Percentiles rank a stretch among this genome's conserved stretches.
Conservation (phyloP, 768 basidiomycete species). For the Rhizopogon salebrosus region DNA sequence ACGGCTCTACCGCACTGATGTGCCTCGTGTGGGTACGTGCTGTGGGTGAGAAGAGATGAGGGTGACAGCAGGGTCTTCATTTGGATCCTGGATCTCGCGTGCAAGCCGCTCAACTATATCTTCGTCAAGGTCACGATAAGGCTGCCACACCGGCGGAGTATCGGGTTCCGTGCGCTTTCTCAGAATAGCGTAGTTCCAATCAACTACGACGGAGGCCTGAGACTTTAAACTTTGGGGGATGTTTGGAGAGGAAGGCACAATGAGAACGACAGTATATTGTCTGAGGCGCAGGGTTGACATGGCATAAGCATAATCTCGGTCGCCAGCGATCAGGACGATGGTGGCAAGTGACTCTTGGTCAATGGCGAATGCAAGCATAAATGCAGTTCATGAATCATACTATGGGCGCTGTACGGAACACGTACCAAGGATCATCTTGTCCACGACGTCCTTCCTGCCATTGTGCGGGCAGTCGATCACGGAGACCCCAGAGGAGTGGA, state of each 20-base stretch:
- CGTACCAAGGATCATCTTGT: slow-evolving; percentile 44
- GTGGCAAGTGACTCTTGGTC: slow-evolving; percentile 59
- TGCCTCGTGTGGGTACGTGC: slow-evolving; percentile 11
- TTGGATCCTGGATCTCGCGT: slow-evolving; percentile 16
- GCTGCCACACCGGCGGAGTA: slow-evolving; percentile 16
- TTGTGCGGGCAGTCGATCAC: slow-evolving; percentile 32
- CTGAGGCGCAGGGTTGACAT: slow-evolving; percentile 52
- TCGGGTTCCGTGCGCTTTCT: slow-evolving; percentile 17
- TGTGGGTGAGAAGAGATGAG: slow-evolving; percentile 1
- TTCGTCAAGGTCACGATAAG: slow-evolving; percentile 21
- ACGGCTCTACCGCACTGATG: slow-evolving; percentile 19
- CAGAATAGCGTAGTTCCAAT: too few relatives aligned
- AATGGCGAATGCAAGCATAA: too few relatives aligned
- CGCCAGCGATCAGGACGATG: slow-evolving; percentile 59
- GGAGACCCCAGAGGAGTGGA: slow-evolving; percentile 41
- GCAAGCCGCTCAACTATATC: slow-evolving; percentile 14
- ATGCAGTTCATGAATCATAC: slow-evolving; percentile 20
- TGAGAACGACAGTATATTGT: slow-evolving; percentile 45
- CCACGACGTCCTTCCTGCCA: slow-evolving; percentile 33
- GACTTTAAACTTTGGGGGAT: slow-evolving; percentile 47
- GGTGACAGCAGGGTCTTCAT: slow-evolving; percentile 12
- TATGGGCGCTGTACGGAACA: background rate
- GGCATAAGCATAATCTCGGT: slow-evolving; percentile 63
- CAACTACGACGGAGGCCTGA: too few relatives aligned
- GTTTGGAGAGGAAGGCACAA: slow-evolving; percentile 38